Conservation (phyloP, 2,329 filamentous ascomycete species). For the Xylariales sp. region DNA sequence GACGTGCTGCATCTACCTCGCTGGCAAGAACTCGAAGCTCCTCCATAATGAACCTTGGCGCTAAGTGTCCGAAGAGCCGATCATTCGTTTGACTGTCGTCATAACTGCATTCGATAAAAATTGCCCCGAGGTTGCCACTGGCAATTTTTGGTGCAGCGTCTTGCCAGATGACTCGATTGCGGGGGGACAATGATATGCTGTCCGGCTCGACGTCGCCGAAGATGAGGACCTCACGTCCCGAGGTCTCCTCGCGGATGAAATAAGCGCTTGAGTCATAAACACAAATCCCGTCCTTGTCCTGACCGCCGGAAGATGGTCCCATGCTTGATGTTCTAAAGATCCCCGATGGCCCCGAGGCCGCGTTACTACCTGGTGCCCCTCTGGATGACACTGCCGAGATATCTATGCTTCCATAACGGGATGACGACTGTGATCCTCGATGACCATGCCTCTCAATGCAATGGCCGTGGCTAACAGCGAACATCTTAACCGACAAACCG, state of each 20-base stretch:
- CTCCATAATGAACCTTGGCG: slow-evolving; percentile 74
- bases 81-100: slow-evolving; percentile 74
- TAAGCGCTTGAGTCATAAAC: slow-evolving; percentile 89
- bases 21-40: slow-evolving; percentile 71
- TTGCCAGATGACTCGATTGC: slow-evolving; percentile 80
- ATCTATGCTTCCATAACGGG: slow-evolving; percentile 46
- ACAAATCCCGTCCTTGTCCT: slow-evolving; percentile 49
- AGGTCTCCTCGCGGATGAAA: slow-evolving; percentile 75
- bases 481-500: slow-evolving; percentile 82
- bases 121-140: slow-evolving; percentile 65
- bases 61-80: slow-evolving; percentile 82
- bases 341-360: slow-evolving; percentile 17
- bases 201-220: slow-evolving; percentile 97
- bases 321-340: slow-evolving; percentile 23
- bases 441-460: slow-evolving; percentile 73
- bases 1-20: slow-evolving; percentile 58
- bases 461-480: slow-evolving; percentile 84
- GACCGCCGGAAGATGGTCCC: slow-evolving; percentile 10
- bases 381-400: slow-evolving; percentile 21
- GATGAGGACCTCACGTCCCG: slow-evolving; percentile 76
- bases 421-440: slow-evolving; percentile 53
- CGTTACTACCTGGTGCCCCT: slow-evolving; percentile 16
- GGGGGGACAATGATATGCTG: slow-evolving; percentile 72
- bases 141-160: slow-evolving; percentile 84
- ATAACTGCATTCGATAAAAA: slow-evolving; percentile 96